These are phyloP conservation scores for Macrocybe gigantea DNA, from an alignment of 768 basidiomycete genomes.

Conservation along the genomic window DNA sequence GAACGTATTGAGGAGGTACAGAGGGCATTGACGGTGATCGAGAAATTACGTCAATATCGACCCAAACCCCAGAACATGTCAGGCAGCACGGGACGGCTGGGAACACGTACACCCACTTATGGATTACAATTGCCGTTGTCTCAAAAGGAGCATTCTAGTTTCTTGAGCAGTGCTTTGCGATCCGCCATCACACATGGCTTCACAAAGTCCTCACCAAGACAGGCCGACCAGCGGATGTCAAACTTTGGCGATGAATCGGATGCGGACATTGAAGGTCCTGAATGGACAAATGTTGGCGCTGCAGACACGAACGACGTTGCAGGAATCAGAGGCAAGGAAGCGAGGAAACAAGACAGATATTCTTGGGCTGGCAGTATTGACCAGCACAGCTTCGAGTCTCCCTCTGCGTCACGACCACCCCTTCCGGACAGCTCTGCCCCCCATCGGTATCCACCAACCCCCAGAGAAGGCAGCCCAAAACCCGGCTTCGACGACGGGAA, in stretches of 20 bases:
- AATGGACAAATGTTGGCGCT: neutral
- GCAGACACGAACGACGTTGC: no score
- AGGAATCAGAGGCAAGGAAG: neutral
- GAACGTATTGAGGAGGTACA: constrained; percentile 62
- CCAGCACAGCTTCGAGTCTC: neutral
- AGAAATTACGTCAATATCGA: constrained; percentile 60
- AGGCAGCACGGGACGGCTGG: constrained; percentile 23
- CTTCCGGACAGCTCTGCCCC: constrained; percentile 11
- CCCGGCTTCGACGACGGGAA: constrained; percentile 4
- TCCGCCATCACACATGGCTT: constrained; percentile 10
- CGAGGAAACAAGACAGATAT: neutral
- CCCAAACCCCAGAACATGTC: constrained; percentile 30
- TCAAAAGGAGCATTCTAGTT: constrained; percentile 41
- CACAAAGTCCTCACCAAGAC: no score
- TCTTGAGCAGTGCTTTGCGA: constrained; percentile 23
- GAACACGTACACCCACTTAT: constrained; percentile 40
- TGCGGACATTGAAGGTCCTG: neutral
- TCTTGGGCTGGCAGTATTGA: neutral
- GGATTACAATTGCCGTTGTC: constrained; percentile 24
- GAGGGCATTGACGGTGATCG: constrained; percentile 51
- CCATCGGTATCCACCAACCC: constrained; percentile 36
- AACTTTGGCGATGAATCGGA: neutral
- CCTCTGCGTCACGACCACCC: constrained; percentile 9
- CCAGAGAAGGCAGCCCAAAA: constrained; percentile 3
- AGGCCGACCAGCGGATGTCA: no score